phyloP scores from a whole-genome alignment of 257 asterid genomes.

The Linaria vulgaris region DNA sequence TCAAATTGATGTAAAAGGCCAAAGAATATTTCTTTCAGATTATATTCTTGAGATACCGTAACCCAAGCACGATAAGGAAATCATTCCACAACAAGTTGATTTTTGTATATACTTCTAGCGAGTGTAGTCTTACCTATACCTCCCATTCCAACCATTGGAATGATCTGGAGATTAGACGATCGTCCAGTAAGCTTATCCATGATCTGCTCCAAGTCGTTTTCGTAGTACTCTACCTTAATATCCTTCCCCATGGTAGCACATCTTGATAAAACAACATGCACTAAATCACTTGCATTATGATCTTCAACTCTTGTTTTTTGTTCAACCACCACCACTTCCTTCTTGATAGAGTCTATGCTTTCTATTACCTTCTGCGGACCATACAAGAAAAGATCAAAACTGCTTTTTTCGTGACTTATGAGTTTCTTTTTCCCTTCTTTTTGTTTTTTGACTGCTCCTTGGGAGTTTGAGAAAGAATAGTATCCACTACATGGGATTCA shows the following conservation, averaged over 20 bases:
- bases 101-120: background rate
- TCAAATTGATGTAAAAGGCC: background rate
- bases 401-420: background rate
- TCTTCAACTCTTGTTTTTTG: background rate
- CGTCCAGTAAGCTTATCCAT: background rate
- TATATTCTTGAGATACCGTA: background rate
- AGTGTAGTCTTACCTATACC: slow-evolving; percentile 11
- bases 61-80: slow-evolving; percentile 3
- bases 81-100: background rate
- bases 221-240: too few relatives aligned
- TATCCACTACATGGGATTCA: slow-evolving; percentile 2
- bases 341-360: background rate
- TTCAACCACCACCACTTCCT: background rate
- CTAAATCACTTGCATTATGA: too few relatives aligned
- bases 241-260: too few relatives aligned
- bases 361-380: background rate
- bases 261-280: background rate
- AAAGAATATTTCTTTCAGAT: background rate
- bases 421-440: too few relatives aligned
- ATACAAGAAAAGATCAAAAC: background rate
- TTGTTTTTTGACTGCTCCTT: too few relatives aligned
- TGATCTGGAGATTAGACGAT: background rate
- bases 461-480: background rate
- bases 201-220: background rate
- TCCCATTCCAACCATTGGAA: slow-evolving; percentile 9